Evolutionary conservation across 2,329 filamentous ascomycete genomes (phyloP).

Genomic region (Amphichorda felina): DNA sequence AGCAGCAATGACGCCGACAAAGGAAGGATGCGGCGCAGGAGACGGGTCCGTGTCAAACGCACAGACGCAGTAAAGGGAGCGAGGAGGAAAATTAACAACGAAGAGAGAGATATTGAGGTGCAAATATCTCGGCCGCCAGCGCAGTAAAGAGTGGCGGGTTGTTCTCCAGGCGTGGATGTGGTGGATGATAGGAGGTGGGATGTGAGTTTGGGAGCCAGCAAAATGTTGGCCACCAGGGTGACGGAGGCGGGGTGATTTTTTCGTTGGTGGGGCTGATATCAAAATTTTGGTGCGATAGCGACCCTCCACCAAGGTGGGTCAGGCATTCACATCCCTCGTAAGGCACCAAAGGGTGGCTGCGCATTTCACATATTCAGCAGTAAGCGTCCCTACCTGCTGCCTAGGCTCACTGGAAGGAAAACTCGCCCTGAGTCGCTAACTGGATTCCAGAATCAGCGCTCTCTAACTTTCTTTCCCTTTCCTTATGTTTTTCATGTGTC

Average conservation of each 20-base stretch:
- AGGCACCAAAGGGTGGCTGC: neutral
- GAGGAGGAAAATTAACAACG: neutral
- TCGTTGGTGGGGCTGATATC: constrained; percentile 22
- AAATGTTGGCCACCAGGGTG: neutral
- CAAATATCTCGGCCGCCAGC: constrained; percentile 2
- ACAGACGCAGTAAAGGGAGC: neutral
- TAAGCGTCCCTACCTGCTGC: too few species aligned
- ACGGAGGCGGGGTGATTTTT: constrained; percentile 26
- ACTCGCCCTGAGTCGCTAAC: too few species aligned
- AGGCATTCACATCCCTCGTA: constrained; percentile 2
- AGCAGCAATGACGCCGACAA: neutral
- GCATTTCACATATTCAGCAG: too few species aligned
- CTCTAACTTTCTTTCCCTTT: too few species aligned
- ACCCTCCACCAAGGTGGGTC: neutral
- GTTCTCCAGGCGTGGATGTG: constrained; percentile 3
- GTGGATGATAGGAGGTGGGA: constrained; percentile 2
- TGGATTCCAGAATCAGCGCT: too few species aligned
- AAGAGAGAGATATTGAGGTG: neutral
- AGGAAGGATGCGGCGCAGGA: neutral
- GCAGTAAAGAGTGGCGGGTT: constrained; percentile 4
- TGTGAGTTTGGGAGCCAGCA: neutral
- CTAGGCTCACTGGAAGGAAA: too few species aligned
- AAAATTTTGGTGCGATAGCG: constrained; percentile 12
- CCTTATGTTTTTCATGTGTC: too few species aligned
- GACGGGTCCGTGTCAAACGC: neutral